These are phyloP conservation scores for Guadua angustifolia DNA, from an alignment of 176 grass and related monocot genomes.

Conservation along the genomic window DNA sequence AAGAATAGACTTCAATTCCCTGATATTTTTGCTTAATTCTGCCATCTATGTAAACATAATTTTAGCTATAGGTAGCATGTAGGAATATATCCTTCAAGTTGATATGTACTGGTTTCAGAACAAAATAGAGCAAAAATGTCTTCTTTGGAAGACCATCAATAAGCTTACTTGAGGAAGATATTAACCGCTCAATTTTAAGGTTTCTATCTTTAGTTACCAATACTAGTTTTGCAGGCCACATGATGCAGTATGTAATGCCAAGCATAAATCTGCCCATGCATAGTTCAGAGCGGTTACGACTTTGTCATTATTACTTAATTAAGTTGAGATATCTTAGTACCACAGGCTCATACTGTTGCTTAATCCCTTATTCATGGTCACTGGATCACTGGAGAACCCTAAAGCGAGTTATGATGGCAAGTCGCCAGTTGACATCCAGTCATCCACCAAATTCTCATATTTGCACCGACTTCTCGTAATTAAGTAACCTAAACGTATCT, in stretches of 20 bases:
- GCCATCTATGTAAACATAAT: slow-evolving; percentile 64
- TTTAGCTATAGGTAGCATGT: background rate
- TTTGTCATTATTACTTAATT: background rate
- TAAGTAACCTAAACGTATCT: background rate
- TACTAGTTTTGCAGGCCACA: background rate
- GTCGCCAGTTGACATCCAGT: background rate
- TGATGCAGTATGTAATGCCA: background rate
- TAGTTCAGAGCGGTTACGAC: background rate
- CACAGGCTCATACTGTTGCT: background rate
- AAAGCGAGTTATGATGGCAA: background rate
- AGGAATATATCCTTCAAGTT: background rate
- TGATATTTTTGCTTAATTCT: slow-evolving; percentile 94
- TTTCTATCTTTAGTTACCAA: background rate
- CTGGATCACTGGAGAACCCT: background rate
- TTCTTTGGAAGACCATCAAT: slow-evolving; percentile 12
- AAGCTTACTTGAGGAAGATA: background rate
- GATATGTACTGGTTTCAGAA: background rate
- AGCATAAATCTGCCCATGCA: background rate
- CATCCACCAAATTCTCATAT: background rate
- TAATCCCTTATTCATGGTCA: background rate
- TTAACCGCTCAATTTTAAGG: background rate
- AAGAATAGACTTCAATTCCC: slow-evolving; percentile 91
- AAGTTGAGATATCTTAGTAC: slow-evolving; percentile 1
- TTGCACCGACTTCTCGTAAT: background rate
- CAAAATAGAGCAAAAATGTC: slow-evolving; percentile 3